phyloP scores from a whole-genome alignment of 352 stramenopile species.

The Phytophthora ramorum region DNA sequence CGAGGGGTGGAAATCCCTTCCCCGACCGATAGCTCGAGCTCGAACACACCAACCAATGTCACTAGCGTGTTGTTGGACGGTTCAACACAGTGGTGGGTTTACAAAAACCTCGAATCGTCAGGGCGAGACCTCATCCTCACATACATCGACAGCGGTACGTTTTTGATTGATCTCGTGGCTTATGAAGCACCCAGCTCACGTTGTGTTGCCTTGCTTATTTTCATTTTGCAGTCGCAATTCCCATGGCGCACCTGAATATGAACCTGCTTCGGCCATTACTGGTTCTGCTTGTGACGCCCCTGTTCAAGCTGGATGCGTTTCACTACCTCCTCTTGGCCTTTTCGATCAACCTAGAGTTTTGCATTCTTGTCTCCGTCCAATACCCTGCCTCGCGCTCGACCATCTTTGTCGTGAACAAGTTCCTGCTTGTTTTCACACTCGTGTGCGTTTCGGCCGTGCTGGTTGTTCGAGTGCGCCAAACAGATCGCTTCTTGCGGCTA shows the following conservation, averaged over 20 bases:
- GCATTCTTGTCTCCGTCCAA: conserved; percentile 60
- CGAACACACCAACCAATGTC: conserved; percentile 3
- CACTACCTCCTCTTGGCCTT: conserved; percentile 76
- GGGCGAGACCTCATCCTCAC: conserved; percentile 44
- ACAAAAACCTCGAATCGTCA: conserved; percentile 61
- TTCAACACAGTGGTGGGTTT: conserved; percentile 63
- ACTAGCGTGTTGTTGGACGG: conserved; percentile 42
- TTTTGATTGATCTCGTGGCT: neutral
- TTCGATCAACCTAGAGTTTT: conserved; percentile 72
- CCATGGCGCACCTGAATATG: conserved; percentile 71
- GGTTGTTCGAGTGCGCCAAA: conserved; percentile 74
- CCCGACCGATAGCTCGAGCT: neutral
- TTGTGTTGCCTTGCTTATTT: neutral
- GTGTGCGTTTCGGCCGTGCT: conserved; percentile 60
- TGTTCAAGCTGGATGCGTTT: conserved; percentile 81
- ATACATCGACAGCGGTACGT: conserved; percentile 62
- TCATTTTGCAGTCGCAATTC: conserved; percentile 56
- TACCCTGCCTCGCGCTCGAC: conserved; percentile 66
- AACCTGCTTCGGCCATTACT: conserved; percentile 72
- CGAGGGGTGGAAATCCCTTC: neutral
- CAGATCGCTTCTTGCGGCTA: conserved; percentile 72
- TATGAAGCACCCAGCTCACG: neutral
- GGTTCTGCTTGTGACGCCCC: conserved; percentile 61
- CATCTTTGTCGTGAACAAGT: conserved; percentile 79
- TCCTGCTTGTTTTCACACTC: conserved; percentile 72